Conservation (phyloP, 2,329 filamentous ascomycete species). For the Colletotrichum higginsianum region DNA sequence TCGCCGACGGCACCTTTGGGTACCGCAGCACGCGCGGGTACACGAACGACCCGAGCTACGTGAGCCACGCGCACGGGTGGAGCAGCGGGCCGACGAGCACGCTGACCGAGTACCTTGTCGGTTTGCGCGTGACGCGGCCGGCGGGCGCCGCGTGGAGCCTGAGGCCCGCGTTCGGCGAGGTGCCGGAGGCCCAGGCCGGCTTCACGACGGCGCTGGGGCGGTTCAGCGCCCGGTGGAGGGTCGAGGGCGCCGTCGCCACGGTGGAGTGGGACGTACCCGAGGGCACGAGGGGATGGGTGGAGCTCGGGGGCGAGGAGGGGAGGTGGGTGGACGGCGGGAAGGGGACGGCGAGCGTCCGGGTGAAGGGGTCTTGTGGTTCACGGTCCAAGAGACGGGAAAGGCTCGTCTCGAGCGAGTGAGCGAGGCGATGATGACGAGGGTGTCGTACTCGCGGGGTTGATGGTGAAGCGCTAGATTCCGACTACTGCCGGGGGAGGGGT, state of each 20-base stretch:
- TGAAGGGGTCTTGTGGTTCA: background rate
- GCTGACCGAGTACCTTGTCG: slow-evolving; percentile 60
- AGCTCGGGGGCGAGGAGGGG: slow-evolving; percentile 17
- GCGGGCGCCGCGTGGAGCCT: slow-evolving; percentile 36
- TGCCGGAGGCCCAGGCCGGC: slow-evolving; percentile 37
- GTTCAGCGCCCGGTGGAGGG: slow-evolving; percentile 37
- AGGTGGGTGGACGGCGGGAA: slow-evolving; percentile 36
- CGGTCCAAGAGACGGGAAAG: background rate
- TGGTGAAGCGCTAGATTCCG: background rate
- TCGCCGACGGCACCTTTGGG: slow-evolving; percentile 68
- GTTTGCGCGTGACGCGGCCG: slow-evolving; percentile 48
- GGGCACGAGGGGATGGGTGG: slow-evolving; percentile 39
- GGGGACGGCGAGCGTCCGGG: slow-evolving; percentile 10
- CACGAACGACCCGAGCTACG: slow-evolving; percentile 61
- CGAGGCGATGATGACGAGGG: background rate
- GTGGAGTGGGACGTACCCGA: slow-evolving; percentile 40
- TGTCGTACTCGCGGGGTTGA: background rate
- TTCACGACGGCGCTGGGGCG: slow-evolving; percentile 37
- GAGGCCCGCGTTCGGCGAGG: slow-evolving; percentile 37
- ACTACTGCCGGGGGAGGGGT: too few relatives aligned
- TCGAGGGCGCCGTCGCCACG: slow-evolving; percentile 15
- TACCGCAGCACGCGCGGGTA: slow-evolving; percentile 70
- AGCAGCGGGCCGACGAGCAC: slow-evolving; percentile 63
- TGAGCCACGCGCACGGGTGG: slow-evolving; percentile 67
- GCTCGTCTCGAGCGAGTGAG: background rate